Percentiles rank a stretch among this genome's conserved stretches.
Conservation (phyloP, 225 moss, liverwort and hornwort species). For the Asterella californica region DNA sequence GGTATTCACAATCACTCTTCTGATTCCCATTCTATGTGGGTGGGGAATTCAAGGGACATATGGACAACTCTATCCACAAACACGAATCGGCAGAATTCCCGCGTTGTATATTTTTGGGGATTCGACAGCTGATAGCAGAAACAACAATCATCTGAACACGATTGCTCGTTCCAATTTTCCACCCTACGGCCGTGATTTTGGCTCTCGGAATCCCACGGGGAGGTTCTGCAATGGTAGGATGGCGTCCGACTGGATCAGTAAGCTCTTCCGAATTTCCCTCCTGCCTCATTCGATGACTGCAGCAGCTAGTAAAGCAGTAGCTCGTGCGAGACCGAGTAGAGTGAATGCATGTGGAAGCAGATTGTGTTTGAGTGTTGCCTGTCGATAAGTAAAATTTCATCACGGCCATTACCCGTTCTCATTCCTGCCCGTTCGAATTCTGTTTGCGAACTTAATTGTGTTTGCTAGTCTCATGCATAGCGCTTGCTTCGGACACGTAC, state of each 20-base stretch:
- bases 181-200: conserved; percentile 43
- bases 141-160: conserved; percentile 38
- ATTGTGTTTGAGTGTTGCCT: too few relatives aligned
- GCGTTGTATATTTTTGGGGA: conserved; percentile 45
- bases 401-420: too few relatives aligned
- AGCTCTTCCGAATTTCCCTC: too few relatives aligned
- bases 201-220: conserved; percentile 38
- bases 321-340: neutral
- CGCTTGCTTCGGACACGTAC: too few relatives aligned
- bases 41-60: neutral
- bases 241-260: conserved; percentile 36
- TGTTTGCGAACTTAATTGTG: too few relatives aligned
- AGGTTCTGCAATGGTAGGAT: conserved; percentile 46
- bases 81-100: neutral
- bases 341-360: too few relatives aligned
- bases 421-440: too few relatives aligned
- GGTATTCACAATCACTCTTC: neutral
- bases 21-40: neutral
- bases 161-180: conserved; percentile 40
- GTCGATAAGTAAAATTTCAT: too few relatives aligned
- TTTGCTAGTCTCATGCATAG: neutral
- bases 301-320: neutral
- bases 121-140: conserved; percentile 42
- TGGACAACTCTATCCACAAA: too few relatives aligned
- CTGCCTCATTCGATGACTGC: neutral